Base-by-base conservation (phyloP, 2,329 filamentous ascomycete genomes). In the Scytalidium sp. region DNA sequence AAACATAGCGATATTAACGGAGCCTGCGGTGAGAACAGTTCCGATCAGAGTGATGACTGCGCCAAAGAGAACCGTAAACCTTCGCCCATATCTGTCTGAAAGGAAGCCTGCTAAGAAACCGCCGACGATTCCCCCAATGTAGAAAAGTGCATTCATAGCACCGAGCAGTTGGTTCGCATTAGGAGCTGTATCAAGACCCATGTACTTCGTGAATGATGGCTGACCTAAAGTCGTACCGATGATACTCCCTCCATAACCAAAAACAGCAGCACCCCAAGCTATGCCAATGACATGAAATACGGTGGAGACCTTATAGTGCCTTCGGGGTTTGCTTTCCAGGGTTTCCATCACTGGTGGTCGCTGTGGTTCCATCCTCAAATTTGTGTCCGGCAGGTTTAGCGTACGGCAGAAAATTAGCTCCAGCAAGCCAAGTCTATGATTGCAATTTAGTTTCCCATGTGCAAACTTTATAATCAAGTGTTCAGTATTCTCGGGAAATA, bases 1-100 rank as follows among this genome's bases (percentile, higher is more conserved):
- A 42, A 49, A 49, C 46, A 44, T 47, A 20, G 21, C 19, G 11
- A 27, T 25, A 42, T 47, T 41, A 3, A 47, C 46, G 27, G 46
- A 47, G 6, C 19, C 46, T 9, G 32, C 15, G 32, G 15, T 8
- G 15, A 41, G 15, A 19, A 20, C 21, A 42, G 36, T 10, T n/a
- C 27, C 13, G 13, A 49, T 20, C 15, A 44, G 23, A 15, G 39
- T 20, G 13, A 49, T 3, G 8, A 44, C 19, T 6, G 9, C 15
- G 15, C 25, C 43, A 4, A 40, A 13, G 13, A 19, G n/a, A 4
- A 29, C 32, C 2, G 42, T 7, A 17, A 21, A 20, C 21, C 42
- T 50, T 15, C 47, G 17, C 3, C 47, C 47, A 19, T 19, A 50
- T 45, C 21, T 40, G 23, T 50, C 36, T 3, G 15, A 15, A 9